These are phyloP conservation scores for Talaromyces sp. DNA, from an alignment of 2,329 filamentous ascomycete species.

Conservation along the genomic window DNA sequence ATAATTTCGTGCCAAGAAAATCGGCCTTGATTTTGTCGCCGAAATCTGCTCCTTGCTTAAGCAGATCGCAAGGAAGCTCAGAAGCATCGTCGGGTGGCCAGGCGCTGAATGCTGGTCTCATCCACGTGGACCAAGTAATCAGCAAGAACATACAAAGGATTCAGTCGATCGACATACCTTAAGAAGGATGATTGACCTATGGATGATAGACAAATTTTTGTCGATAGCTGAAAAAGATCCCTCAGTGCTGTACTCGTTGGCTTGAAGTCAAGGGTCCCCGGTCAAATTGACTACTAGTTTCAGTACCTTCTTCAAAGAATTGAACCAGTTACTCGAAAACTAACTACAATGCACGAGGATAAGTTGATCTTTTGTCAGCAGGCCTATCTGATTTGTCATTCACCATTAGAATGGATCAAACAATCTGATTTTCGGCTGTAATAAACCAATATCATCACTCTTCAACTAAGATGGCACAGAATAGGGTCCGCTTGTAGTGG, in stretches of 20 bases:
- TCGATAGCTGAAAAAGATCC: not conserved
- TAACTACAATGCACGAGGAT: not conserved
- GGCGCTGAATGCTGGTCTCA: not conserved
- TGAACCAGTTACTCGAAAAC: not conserved
- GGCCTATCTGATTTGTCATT: not conserved
- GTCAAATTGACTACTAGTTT: not conserved
- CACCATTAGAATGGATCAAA: not conserved
- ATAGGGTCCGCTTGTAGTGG: not conserved
- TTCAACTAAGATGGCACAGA: not conserved
- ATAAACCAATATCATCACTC: not conserved
- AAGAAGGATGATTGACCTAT: not conserved
- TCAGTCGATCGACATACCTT: not conserved
- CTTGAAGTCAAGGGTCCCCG: not conserved
- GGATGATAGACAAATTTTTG: not conserved
- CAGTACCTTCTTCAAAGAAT: not conserved
- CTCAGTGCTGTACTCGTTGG: not conserved
- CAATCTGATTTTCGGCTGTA: not conserved
- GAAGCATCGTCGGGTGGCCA: not conserved
- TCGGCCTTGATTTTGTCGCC: not conserved
- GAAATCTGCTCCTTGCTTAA: not conserved
- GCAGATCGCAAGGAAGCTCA: not conserved
- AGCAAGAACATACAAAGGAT: not conserved
- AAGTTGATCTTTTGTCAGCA: not conserved
- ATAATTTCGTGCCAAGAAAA: not conserved
- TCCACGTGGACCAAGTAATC: constrained; percentile 1